Base-by-base conservation (phyloP, 2,329 filamentous ascomycete species). In the Exophiala calicioides region DNA sequence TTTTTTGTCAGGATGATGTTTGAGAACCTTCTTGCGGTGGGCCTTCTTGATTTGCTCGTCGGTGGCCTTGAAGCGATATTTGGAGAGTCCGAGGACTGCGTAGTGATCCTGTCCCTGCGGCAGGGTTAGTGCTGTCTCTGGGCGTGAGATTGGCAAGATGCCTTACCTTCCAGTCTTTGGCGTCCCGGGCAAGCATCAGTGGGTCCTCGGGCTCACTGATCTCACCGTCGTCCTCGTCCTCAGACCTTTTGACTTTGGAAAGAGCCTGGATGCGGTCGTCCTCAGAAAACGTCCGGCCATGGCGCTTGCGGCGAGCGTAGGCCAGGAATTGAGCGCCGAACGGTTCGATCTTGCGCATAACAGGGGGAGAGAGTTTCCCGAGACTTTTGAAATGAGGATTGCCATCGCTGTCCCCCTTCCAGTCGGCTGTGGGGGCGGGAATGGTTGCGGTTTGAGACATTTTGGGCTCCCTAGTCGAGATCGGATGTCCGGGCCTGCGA, bases 11-110 rank as follows among this genome's bases (percentile, higher is more conserved):
- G 93, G 93, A 72, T 98, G 93, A 71, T 98, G 93, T 75, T 90
- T 91, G 58, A 98, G 86, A 58, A 98, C 93, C 86, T 98, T 98
- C 83, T 95, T 96, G 76, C 93, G 89, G 77, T 98, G 91, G 59
- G 94, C 93, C 62, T 88, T 88, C 80, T 96, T 97, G 79, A 98
- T 97, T 77, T 97, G 91, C 59, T 97, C 91, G 71, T 95, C 90
- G 49, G 88, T 95, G 44, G 93, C 94, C 72, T 82, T 88, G 76
- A 79, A 93, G 63, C 93, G 86, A 78, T 94, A 91, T 73, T 90
- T 94, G 66, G 86, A 86, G 56, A 98, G 76, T 56, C 93, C 93
- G 49, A 98, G 85, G 44, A 98, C 87, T 62, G 93, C 90, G 73
- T 98, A 98, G 76, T 98, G 93, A 66, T 98, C 93, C 83, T 98